These are phyloP conservation scores for Ceratocystis alfenasii DNA, from an alignment of 2,329 filamentous ascomycete genomes.

Conservation along the genomic window DNA sequence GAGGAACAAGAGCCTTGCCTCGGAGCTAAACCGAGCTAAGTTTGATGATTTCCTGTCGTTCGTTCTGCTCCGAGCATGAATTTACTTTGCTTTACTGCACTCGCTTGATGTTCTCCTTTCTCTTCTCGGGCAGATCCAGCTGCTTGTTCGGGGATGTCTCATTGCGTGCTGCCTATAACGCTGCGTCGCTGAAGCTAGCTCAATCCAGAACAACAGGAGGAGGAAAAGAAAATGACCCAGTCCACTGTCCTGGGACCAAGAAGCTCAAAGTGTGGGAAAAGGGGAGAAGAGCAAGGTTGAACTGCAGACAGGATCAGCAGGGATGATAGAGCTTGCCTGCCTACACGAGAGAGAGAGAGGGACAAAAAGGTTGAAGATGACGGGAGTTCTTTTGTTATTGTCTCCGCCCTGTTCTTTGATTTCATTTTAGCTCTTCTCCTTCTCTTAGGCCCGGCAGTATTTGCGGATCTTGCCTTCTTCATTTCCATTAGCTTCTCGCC, in stretches of 20 bases:
- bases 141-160: neutral
- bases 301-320: neutral
- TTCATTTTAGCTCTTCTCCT: neutral
- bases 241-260: constrained; percentile 6
- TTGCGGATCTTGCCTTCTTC: neutral
- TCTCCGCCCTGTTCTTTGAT: neutral
- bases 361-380: neutral
- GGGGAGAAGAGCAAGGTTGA: constrained; percentile 3
- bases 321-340: neutral
- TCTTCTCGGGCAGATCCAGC: neutral
- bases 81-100: neutral
- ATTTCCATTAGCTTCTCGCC: neutral
- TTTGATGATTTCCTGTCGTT: neutral
- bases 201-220: neutral
- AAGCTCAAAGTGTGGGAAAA: neutral
- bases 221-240: constrained; percentile 1
- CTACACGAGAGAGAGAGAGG: neutral
- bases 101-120: neutral
- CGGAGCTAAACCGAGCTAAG: too few relatives aligned
- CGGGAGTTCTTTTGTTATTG: neutral
- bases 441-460: neutral
- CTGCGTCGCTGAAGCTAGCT: neutral
- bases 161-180: neutral
- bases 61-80: neutral
- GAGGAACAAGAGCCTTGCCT: neutral